These are phyloP conservation scores for Diversispora epigaea DNA, from an alignment of 192 early-diverging fungal species.

Conservation along the genomic window DNA sequence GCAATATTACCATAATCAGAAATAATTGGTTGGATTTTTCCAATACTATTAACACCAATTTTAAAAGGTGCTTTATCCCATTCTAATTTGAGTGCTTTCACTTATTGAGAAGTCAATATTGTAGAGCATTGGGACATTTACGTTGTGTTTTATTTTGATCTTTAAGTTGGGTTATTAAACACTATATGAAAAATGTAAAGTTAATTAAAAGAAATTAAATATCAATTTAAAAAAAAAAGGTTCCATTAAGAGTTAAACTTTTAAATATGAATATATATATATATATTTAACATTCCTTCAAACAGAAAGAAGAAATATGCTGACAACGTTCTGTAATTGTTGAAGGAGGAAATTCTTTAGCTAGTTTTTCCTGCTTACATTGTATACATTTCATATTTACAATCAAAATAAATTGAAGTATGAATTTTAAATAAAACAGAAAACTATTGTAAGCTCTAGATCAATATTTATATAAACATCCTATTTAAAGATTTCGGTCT, in stretches of 20 bases:
- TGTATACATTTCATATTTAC: constrained; percentile 27
- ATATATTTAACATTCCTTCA: constrained; percentile 19
- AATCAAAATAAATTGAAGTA: not conserved
- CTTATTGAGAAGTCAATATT: not conserved
- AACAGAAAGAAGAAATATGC: constrained; percentile 32
- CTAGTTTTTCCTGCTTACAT: constrained; percentile 32
- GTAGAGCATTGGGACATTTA: constrained; percentile 17
- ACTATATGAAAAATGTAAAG: not conserved
- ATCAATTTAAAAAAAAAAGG: not conserved
- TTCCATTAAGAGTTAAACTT: too few relatives aligned
- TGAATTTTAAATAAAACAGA: not conserved
- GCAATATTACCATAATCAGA: not conserved
- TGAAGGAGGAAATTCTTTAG: constrained; percentile 28
- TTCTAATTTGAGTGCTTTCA: not conserved
- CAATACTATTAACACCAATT: constrained; percentile 27
- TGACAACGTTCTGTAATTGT: constrained; percentile 30
- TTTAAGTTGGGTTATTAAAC: not conserved
- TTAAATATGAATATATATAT: not conserved
- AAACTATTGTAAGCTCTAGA: too few relatives aligned
- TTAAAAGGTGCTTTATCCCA: constrained; percentile 32
- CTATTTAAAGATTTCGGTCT: too few relatives aligned
- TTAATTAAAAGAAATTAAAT: not conserved
- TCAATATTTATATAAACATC: too few relatives aligned
- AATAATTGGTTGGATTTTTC: not conserved
- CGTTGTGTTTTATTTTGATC: not conserved